A percentile compares a stretch with the other conserved stretches of the same genome.
Conservation (phyloP, 2,329 filamentous ascomycete genomes). For the Elsinoe ampelina region DNA sequence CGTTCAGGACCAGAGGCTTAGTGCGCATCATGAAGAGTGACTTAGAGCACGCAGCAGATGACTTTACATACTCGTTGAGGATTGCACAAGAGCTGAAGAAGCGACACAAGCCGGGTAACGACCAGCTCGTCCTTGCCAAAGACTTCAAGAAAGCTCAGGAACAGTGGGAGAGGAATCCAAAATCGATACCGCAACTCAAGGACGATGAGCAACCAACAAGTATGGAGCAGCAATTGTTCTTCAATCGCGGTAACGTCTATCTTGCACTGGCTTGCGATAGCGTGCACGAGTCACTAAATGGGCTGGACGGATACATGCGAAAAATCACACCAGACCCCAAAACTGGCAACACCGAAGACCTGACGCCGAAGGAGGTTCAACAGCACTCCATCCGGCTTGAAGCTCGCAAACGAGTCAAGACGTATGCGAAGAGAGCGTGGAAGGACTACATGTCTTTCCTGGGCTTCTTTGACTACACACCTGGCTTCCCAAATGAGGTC, state of each 20-base stretch:
- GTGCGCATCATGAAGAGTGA: slow-evolving; percentile 70
- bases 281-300: slow-evolving; percentile 49
- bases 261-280: slow-evolving; percentile 60
- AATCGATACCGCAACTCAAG: slow-evolving; percentile 42
- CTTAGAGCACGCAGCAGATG: slow-evolving; percentile 57
- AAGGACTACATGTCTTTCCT: slow-evolving; percentile 67
- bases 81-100: slow-evolving; percentile 35
- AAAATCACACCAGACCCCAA: slow-evolving; percentile 21
- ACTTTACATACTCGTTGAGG: slow-evolving; percentile 60
- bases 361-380: slow-evolving; percentile 22
- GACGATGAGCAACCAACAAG: slow-evolving; percentile 64
- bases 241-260: slow-evolving; percentile 65
- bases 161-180: slow-evolving; percentile 30
- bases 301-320: slow-evolving; percentile 30
- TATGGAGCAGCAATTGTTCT: slow-evolving; percentile 63
- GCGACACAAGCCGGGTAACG: slow-evolving; percentile 39
- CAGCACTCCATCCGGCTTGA: slow-evolving; percentile 39
- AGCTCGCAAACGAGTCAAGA: slow-evolving; percentile 59
- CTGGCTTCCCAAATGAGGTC: slow-evolving; percentile 53
- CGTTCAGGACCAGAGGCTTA: slow-evolving; percentile 62
- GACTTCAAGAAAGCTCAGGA: slow-evolving; percentile 31
- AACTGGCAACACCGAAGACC: background rate
- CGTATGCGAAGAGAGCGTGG: slow-evolving; percentile 65
- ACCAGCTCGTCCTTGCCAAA: slow-evolving; percentile 45
- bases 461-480: slow-evolving; percentile 68